These are phyloP conservation scores for Daldinia grandis DNA, from an alignment of 495 filamentous ascomycete genomes.

Conservation along the genomic window DNA sequence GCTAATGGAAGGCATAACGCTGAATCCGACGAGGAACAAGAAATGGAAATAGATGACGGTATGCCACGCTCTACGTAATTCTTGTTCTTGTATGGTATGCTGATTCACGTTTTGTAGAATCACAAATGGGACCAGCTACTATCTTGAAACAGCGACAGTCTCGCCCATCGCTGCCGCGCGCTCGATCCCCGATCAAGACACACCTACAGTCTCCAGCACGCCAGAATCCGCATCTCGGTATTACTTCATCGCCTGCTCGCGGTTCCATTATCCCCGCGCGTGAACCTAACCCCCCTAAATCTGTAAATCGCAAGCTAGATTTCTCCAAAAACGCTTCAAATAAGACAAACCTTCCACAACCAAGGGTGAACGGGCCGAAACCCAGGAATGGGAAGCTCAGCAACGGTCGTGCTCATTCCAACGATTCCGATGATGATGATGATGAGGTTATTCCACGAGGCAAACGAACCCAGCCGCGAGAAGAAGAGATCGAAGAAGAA, in stretches of 20 bases:
- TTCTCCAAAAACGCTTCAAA: constrained; percentile 45
- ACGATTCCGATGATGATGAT: constrained; percentile 27
- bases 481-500: constrained; percentile 42
- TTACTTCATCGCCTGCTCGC: constrained; percentile 53
- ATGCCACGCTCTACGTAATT: constrained; percentile 8
- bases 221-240: constrained; percentile 55
- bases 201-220: constrained; percentile 64
- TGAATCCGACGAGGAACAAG: constrained; percentile 45
- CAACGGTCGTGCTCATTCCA: constrained; percentile 24
- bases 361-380: constrained; percentile 39
- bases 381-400: constrained; percentile 22
- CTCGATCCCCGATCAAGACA: constrained; percentile 64
- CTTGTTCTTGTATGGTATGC: not conserved
- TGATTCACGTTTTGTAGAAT: constrained; percentile 35
- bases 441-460: constrained; percentile 30
- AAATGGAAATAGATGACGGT: constrained; percentile 49
- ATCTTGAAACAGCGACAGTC: constrained; percentile 39
- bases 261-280: constrained; percentile 42
- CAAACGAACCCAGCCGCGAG: constrained; percentile 22
- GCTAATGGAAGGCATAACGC: constrained; percentile 41
- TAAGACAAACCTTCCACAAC: constrained; percentile 23
- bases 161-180: constrained; percentile 53
- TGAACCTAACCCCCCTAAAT: constrained; percentile 32
- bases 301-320: constrained; percentile 53
- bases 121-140: constrained; percentile 46